Base-by-base conservation (phyloP, 2,329 filamentous ascomycete species). In the Fusarium udum region DNA sequence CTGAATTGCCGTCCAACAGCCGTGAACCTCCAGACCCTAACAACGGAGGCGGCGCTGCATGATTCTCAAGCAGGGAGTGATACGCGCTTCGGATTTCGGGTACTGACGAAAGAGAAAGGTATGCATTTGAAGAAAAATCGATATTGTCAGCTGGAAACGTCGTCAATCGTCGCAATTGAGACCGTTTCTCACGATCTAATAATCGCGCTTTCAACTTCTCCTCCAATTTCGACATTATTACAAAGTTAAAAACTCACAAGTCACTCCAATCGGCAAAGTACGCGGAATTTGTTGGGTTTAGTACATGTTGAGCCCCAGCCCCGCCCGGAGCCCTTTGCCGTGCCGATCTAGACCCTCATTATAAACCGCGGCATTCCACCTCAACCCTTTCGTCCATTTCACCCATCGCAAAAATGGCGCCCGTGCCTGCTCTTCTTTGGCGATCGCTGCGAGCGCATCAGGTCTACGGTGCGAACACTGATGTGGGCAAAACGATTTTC, bases 401-500 rank as follows among this genome's bases (percentile, higher is more conserved):
- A 48, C 24, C 14, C 26, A 43, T 26, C 18, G 0, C 26, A 15
- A 46, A 85, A 71, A 85, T 85, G 82, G 77, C 84, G 62, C 87
- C 88, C 32, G 82, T 90, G 58, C 86, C 89, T 53, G 87, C 90
- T 59, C 85, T 90, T 53, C 85, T 95, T 42, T 93, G 91, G 89
- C 90, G 91, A 68, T 89, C 88, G 14, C 85, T 95, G 61, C 89
- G 90, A 69, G 86, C 90, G 18, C 89, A 93, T 75, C 93, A 96
- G 81, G 85, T 97, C 42, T 97, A 93, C 77, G 94, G 94, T 34
- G 92, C 94, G 52, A 96, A 95, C 77, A 96, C 94, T 1, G 90
- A 93, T 73, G 93, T 96, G 32, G 94, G 94, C 72, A 97, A 97
- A 85, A 97, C 94, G 0, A 89, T 97, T 37, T 88, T 95, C 65